phyloP scores from a whole-genome alignment of 495 filamentous ascomycete species.

The Penicillium mononematosum region DNA sequence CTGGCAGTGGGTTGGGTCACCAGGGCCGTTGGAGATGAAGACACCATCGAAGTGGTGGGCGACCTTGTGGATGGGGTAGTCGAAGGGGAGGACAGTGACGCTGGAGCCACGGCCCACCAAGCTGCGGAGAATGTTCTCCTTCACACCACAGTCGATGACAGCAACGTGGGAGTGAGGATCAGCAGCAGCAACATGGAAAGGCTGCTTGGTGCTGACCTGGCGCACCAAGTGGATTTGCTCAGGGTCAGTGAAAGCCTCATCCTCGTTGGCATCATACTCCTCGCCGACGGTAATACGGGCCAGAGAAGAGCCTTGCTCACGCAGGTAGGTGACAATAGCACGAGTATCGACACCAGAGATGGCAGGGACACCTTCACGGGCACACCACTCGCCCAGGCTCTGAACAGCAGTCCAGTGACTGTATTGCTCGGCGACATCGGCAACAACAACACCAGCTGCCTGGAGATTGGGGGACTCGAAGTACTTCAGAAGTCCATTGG shows the following conservation, averaged over 20 bases:
- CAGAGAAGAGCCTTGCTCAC: slow-evolving; percentile 93
- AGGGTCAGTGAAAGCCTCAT: slow-evolving; percentile 92
- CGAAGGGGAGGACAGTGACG: slow-evolving; percentile 90
- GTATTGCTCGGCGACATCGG: slow-evolving; percentile 89
- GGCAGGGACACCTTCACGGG: slow-evolving; percentile 90
- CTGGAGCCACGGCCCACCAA: slow-evolving; percentile 83
- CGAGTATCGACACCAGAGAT: slow-evolving; percentile 97
- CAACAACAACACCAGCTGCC: slow-evolving; percentile 91
- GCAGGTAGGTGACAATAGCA: slow-evolving; percentile 90
- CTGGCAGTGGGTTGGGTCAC: slow-evolving; percentile 95
- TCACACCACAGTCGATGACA: slow-evolving; percentile 96
- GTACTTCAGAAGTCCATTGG: slow-evolving; percentile 79
- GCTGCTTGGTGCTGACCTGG: slow-evolving; percentile 93
- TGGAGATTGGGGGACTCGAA: slow-evolving; percentile 97
- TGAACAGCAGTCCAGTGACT: slow-evolving; percentile 98
- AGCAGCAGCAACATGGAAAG: slow-evolving; percentile 84
- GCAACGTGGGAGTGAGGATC: slow-evolving; percentile 85
- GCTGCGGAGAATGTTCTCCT: slow-evolving; percentile 97
- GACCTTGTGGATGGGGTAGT: slow-evolving; percentile 97
- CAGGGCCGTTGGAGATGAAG: slow-evolving; percentile 96
- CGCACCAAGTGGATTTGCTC: slow-evolving; percentile 95
- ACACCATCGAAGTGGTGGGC: slow-evolving; percentile 96
- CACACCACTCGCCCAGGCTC: slow-evolving; percentile 90
- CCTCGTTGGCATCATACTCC: slow-evolving; percentile 97
- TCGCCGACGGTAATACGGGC: slow-evolving; percentile 94